Conservation (phyloP, 2,329 filamentous ascomycete genomes). For the Hymenoscyphus albidus region DNA sequence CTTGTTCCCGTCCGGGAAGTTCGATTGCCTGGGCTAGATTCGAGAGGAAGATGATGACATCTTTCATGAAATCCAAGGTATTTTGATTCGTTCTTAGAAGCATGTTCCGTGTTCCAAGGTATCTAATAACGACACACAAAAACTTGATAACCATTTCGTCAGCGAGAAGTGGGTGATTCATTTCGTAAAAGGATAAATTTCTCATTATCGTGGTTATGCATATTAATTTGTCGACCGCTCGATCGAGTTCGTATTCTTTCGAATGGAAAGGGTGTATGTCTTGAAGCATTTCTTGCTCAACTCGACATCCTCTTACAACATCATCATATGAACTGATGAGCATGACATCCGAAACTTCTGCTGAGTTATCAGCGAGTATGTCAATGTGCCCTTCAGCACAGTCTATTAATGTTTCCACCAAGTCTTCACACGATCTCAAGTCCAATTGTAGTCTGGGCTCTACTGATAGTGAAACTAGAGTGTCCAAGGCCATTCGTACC, state of each 20-base stretch:
- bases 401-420: constrained; percentile 83
- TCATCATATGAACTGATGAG: constrained; percentile 84
- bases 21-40: constrained; percentile 81
- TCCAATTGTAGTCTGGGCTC: constrained; percentile 59
- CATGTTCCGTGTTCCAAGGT: constrained; percentile 85
- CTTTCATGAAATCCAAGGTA: constrained; percentile 96
- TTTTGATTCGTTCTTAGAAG: constrained; percentile 78
- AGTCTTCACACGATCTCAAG: constrained; percentile 75
- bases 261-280: constrained; percentile 73
- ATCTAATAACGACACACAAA: constrained; percentile 75
- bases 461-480: constrained; percentile 63
- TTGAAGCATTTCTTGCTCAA: constrained; percentile 68
- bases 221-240: constrained; percentile 80
- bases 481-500: constrained; percentile 85
- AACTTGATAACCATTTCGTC: constrained; percentile 78
- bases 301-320: constrained; percentile 70
- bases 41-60: constrained; percentile 81
- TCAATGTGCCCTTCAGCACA: constrained; percentile 89
- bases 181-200: constrained; percentile 82
- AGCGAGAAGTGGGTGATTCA: constrained; percentile 72
- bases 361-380: constrained; percentile 75
- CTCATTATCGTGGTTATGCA: constrained; percentile 89
- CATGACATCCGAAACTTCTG: constrained; percentile 83
- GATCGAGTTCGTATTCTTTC: constrained; percentile 74
- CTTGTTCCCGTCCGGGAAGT: constrained; percentile 82